Evolutionary conservation across 768 basidiomycete genomes (phyloP).

Genomic region (Thelephora ganbajun): DNA sequence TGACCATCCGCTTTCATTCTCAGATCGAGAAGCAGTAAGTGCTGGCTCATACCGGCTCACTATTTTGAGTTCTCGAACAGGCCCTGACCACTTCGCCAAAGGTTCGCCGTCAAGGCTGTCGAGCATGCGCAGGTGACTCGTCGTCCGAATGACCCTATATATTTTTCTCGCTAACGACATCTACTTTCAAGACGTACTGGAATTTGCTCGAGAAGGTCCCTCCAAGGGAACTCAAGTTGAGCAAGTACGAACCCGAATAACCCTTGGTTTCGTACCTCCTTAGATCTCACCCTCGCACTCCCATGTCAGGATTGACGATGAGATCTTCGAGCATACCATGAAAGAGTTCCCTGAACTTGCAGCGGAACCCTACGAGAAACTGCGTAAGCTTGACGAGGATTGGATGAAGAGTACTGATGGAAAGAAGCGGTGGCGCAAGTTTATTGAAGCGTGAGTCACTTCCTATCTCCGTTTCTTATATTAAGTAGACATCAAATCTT

Average conservation of each 20-base stretch:
- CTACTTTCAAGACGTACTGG: constrained; percentile 69
- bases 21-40: constrained; percentile 95
- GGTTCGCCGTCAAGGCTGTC: constrained; percentile 89
- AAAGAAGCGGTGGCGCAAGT: constrained; percentile 85
- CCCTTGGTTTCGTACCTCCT: not conserved
- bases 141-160: constrained; percentile 2
- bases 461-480: no score
- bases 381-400: constrained; percentile 68
- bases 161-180: not conserved
- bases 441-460: constrained; percentile 53
- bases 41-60: not conserved
- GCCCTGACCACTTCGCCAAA: constrained; percentile 12
- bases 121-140: constrained; percentile 78
- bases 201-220: constrained; percentile 74
- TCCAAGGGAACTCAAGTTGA: constrained; percentile 66
- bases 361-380: constrained; percentile 21
- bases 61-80: constrained; percentile 4
- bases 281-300: not conserved
- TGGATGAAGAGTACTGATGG: constrained; percentile 81
- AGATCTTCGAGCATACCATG: constrained; percentile 71
- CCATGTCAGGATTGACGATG: constrained; percentile 54
- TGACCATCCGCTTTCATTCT: constrained; percentile 1
- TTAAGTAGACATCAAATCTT: not conserved
- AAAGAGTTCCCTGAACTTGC: constrained; percentile 68
- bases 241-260: constrained; percentile 40